Evolutionary conservation across 2,329 filamentous ascomycete genomes (phyloP), one percentile per base, ranked within the genome.

Genomic region (Orbilia oligospora): DNA sequence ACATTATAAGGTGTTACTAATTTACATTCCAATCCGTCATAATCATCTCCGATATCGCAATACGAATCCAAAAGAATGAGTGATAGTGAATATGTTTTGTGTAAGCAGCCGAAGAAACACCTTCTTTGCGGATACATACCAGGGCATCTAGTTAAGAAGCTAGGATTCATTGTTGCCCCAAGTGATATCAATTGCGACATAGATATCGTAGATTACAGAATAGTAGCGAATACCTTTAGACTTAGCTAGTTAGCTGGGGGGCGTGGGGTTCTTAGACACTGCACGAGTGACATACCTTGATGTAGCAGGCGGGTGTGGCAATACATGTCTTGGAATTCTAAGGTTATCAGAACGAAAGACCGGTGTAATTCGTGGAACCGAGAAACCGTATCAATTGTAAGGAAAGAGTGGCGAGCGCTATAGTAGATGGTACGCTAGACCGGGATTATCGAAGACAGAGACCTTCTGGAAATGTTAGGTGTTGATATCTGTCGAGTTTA

Each of bases 401-500:
- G 46, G 18, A 27, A 41, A 55, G 14, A 73, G 61, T 67, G 61
- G 70, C 51, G 63, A 73, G 56, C 46, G 38, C 51, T 44, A 6
- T n/a, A 46, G 20, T 5, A 38, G 68, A 46, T 38, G 44, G 69
- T 41, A 65, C 30, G 49, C 38, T 51, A 58, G 30, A 12, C 61
- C 38, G 49, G 38, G 38, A 30, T 55, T 49, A 46, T 65, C 10
- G 16, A 49, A 30, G 53, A 9, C 20, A 63, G 46, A 68, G 44
- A 78, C 75, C 75, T 78, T 71, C 75, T 78, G 24, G 61, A 78
- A 78, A 68, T 53, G 75, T 78, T 72, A 78, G 68, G 75, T 78
- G 68, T 51, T 9, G 67, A 72, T 72, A 64, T 10, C 10, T 64
- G 33, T 51, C 51, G n/a, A 24, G 6, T 64, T 69, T 61, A 68